A percentile compares a stretch with the other conserved stretches of the same genome.
Evolutionary conservation across 2,329 filamentous ascomycete genomes (phyloP).

Genomic region (Fusarium sp.): DNA sequence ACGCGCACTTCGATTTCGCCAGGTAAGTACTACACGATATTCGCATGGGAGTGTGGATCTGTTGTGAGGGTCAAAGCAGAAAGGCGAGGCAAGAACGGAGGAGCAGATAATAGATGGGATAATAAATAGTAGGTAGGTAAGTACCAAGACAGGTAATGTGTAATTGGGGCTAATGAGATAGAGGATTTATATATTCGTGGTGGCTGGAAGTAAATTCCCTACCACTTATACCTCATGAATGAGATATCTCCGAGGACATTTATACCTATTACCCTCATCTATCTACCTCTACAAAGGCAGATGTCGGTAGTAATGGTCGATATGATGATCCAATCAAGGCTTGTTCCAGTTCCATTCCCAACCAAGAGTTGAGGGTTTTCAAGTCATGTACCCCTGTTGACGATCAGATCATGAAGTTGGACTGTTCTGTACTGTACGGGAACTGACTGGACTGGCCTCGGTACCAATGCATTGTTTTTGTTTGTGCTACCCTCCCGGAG

Average conservation of each 20-base stretch:
- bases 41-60: conserved; percentile 30
- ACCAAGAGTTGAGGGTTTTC: background rate
- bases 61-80: background rate
- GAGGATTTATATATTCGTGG: conserved; percentile 23
- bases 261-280: background rate
- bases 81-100: background rate
- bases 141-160: background rate
- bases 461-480: background rate
- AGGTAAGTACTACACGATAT: conserved; percentile 20
- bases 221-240: conserved; percentile 3
- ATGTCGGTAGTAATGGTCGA: background rate
- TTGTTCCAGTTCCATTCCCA: background rate
- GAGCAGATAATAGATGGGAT: background rate
- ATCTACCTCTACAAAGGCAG: background rate
- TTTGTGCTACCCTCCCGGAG: conserved; percentile 3
- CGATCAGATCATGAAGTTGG: conserved; percentile 21
- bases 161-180: background rate
- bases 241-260: background rate
- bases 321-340: background rate
- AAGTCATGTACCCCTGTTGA: background rate
- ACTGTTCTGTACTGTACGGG: background rate
- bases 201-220: conserved; percentile 3
- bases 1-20: conserved; percentile 4
- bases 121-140: background rate
- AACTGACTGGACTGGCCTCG: background rate